A percentile compares a stretch with the other conserved stretches of the same genome.
Conservation (phyloP, 208 protist genomes). For the Crithidia sp. region DNA sequence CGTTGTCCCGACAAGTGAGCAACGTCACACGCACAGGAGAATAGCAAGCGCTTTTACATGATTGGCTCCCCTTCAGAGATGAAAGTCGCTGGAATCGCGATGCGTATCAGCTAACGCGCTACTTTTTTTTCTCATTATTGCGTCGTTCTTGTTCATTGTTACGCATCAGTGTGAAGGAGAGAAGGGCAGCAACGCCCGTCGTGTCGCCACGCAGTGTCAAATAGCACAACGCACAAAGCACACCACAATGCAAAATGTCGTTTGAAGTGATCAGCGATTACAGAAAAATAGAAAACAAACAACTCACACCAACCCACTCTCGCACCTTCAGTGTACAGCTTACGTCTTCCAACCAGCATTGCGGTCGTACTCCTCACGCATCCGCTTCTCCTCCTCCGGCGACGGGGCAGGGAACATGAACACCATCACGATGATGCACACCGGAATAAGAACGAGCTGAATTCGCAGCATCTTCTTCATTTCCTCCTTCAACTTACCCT, state of each 20-base stretch:
- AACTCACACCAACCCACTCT: too few species aligned
- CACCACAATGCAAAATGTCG: too few species aligned
- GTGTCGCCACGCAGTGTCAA: too few species aligned
- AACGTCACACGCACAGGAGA: too few species aligned
- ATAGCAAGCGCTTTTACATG: too few species aligned
- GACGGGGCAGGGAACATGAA: conserved; percentile 76
- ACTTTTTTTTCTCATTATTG: too few species aligned
- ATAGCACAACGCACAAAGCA: not conserved
- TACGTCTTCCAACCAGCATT: conserved; percentile 91
- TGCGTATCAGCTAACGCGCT: too few species aligned
- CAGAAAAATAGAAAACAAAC: not conserved
- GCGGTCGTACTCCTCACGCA: conserved; percentile 80
- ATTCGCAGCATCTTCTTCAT: conserved; percentile 84
- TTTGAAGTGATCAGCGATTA: too few species aligned
- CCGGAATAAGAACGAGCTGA: conserved; percentile 76
- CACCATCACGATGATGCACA: conserved; percentile 58
- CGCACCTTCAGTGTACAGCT: not conserved
- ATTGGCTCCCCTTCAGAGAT: too few species aligned
- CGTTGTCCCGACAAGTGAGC: too few species aligned
- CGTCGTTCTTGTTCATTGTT: too few species aligned
- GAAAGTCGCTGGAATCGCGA: too few species aligned
- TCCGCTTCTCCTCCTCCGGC: conserved; percentile 65
- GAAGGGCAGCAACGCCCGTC: conserved; percentile 10
- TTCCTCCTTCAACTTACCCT: conserved; percentile 71
- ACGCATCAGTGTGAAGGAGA: conserved; percentile 4